Evolutionary conservation across 2,329 filamentous ascomycete species (phyloP).

Genomic region (Tolypocladium tundrense): DNA sequence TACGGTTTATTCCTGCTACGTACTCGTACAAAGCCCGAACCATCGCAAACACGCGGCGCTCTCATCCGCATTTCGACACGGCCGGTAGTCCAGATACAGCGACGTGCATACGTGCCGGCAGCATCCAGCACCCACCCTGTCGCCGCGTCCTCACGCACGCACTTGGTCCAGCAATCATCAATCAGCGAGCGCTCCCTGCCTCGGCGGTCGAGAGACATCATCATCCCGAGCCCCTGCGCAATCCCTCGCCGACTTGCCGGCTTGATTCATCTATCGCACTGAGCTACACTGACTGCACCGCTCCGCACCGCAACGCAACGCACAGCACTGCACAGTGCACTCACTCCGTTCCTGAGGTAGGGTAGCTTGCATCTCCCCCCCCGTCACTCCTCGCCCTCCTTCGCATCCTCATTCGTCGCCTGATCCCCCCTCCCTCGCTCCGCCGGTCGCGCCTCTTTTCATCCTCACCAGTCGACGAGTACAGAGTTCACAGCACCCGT

Average conservation of each 20-base stretch:
- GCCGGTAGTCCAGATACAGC: not conserved
- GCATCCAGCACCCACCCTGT: slow-evolving; percentile 7
- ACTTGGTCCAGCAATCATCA: not conserved
- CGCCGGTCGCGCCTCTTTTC: not conserved
- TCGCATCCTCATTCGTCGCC: not conserved
- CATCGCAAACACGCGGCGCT: not conserved
- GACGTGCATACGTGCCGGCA: not conserved
- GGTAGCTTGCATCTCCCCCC: not conserved
- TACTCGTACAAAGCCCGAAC: not conserved
- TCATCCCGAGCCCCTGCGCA: not conserved
- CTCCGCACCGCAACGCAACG: not conserved
- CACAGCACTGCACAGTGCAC: not conserved
- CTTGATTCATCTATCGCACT: not conserved
- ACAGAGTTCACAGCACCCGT: not conserved
- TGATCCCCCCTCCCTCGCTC: not conserved
- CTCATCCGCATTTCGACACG: slow-evolving; percentile 2
- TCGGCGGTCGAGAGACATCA: not conserved
- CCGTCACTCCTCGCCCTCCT: not conserved
- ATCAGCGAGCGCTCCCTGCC: not conserved
- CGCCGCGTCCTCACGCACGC: not conserved
- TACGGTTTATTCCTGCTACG: not conserved
- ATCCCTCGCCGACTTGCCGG: not conserved
- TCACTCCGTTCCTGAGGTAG: not conserved
- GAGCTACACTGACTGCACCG: not conserved
- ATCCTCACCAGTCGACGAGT: not conserved